phyloP scores from a whole-genome alignment of 1,284 basidiomycete genomes.

The Moniliella sp. region DNA sequence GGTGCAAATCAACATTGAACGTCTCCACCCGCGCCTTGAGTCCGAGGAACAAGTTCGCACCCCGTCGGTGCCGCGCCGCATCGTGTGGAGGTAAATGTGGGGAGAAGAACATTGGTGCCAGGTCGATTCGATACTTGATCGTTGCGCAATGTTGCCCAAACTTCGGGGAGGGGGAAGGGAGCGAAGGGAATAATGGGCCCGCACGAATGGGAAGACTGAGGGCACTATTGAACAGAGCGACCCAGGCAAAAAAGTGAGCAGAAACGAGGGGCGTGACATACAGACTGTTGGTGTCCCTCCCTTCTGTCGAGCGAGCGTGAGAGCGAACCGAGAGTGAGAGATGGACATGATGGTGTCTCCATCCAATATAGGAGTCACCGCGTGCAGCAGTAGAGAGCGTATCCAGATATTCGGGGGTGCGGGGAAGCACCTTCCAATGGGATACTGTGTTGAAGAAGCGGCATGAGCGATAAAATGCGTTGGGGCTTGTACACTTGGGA shows the following conservation, averaged over 20 bases:
- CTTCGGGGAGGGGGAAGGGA: conserved; percentile 58
- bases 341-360: conserved; percentile 84
- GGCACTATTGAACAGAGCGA: conserved; percentile 56
- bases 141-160: conserved; percentile 72
- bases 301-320: conserved; percentile 5
- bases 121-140: conserved; percentile 66
- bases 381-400: too few species aligned
- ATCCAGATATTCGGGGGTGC: conserved; percentile 39
- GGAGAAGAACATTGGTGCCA: conserved; percentile 60
- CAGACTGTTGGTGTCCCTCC: conserved; percentile 44
- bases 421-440: conserved; percentile 56
- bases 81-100: conserved; percentile 68
- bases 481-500: conserved; percentile 43
- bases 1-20: conserved; percentile 75
- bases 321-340: conserved; percentile 50
- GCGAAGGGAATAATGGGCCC: conserved; percentile 51
- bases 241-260: conserved; percentile 81
- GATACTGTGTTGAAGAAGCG: conserved; percentile 60
- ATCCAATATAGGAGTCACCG: conserved; percentile 61
- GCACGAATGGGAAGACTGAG: conserved; percentile 67
- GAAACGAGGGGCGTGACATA: conserved; percentile 71
- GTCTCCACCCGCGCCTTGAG: conserved; percentile 58
- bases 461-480: conserved; percentile 54
- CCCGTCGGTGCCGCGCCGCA: conserved; percentile 53
- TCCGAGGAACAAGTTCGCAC: conserved; percentile 59